Base-by-base conservation (phyloP, 164 flowering plant genomes). In the Piper longum region DNA sequence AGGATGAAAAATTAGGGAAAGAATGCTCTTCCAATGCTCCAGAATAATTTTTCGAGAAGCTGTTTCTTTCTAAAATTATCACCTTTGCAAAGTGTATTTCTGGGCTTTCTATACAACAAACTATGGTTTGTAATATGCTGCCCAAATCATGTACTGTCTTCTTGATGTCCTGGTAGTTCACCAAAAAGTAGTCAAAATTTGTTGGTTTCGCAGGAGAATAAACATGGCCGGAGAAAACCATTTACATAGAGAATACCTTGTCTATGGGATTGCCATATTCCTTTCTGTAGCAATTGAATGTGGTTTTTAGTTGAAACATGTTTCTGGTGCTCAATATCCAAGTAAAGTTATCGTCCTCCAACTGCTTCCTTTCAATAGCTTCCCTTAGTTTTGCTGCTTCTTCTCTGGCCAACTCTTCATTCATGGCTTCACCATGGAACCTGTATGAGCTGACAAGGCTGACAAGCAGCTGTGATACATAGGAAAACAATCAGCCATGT, bases 81-180 rank as follows among this genome's bases (percentile, higher is more conserved):
- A 85, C 96, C 95, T 87, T 74, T 11, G 91, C 91, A 56, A 85
- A 89, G 76, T 87, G 86, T 56, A 77, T 81, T 62, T 83, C 88
- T 1, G 97, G 95, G 66, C 75, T 48, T 13, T 82, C 83, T 19
- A 87, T 74, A 81, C 97, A 89, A 74, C 64, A 62, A 60, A 84
- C 64, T 6, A 72, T 81, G 59, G 76, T 59, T 67, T 45, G 74
- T 74, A 89, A 58, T 7, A 83, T 59, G 62, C 78, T 64, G 63
- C 67, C 79, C 65, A 85, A 62, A 54, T 84, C 77, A 2, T 81
- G 74, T 6, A 70, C 71, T 41, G 82, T 76, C 56, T 77, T 75
- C 73, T 73, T 72, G 48, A 87, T 77, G 59, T 78, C 89, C 95
- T 89, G 78, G 3, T 48, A 5, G 14, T 48, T 9, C 7, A 14